A percentile compares a stretch with the other conserved stretches of the same genome.
Evolutionary conservation across 768 basidiomycete genomes (phyloP).

Genomic region (Harrya chromipes): DNA sequence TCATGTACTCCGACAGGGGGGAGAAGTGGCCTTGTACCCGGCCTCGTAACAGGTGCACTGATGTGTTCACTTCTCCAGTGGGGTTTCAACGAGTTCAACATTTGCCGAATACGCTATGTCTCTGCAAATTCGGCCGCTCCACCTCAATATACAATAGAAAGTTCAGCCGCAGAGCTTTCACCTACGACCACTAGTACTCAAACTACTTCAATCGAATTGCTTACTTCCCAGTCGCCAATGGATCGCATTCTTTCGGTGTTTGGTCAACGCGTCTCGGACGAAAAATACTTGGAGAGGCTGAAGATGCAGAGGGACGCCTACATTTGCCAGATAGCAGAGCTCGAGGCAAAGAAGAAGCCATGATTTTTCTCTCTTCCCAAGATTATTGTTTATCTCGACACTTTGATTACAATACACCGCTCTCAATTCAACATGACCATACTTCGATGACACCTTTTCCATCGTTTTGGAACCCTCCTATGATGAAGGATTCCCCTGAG

Average conservation of each 20-base stretch:
- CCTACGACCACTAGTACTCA: slow-evolving; percentile 7
- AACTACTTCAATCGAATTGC: slow-evolving; percentile 12
- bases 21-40: slow-evolving; percentile 50
- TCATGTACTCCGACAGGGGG: slow-evolving; percentile 48
- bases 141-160: neutral
- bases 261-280: slow-evolving; percentile 55
- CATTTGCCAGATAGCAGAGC: slow-evolving; percentile 53
- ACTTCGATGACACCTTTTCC: slow-evolving; percentile 65
- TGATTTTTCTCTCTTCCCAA: neutral
- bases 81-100: slow-evolving; percentile 62
- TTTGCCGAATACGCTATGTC: slow-evolving; percentile 58
- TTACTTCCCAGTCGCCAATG: slow-evolving; percentile 17
- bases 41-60: slow-evolving; percentile 55
- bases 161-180: neutral
- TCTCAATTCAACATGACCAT: slow-evolving; percentile 36
- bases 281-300: slow-evolving; percentile 64
- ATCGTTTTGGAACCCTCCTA: slow-evolving; percentile 60
- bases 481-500: slow-evolving; percentile 45
- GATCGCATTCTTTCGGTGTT: slow-evolving; percentile 37
- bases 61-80: slow-evolving; percentile 64
- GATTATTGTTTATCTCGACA: neutral
- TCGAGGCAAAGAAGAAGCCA: slow-evolving; percentile 40
- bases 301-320: slow-evolving; percentile 54
- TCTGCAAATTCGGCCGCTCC: slow-evolving; percentile 27
- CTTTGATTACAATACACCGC: neutral